A percentile compares a stretch with the other conserved stretches of the same genome.
phyloP scores from a whole-genome alignment of 2,329 filamentous ascomycete genomes.

The Pleomassaria siparia region DNA sequence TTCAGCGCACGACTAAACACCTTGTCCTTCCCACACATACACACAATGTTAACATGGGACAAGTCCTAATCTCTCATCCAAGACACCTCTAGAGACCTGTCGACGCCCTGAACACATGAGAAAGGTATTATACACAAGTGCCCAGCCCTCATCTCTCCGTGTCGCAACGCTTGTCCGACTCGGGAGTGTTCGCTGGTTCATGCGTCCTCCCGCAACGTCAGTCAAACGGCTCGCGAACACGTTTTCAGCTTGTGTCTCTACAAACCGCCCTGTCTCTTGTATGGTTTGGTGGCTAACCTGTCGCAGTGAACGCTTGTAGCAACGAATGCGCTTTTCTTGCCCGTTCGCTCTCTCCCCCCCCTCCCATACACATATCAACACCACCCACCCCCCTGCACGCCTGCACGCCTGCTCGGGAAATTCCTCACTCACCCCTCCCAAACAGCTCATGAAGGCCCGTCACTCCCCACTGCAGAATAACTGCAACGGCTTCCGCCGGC shows the following conservation, averaged over 20 bases:
- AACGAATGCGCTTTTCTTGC: conserved; percentile 31
- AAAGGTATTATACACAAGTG: conserved; percentile 35
- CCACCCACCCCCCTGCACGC: conserved; percentile 7
- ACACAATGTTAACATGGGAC: conserved; percentile 31
- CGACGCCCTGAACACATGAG: conserved; percentile 32
- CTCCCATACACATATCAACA: conserved; percentile 28
- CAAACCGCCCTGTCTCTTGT: conserved; percentile 40
- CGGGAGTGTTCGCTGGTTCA: conserved; percentile 33
- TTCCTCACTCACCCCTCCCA: neutral
- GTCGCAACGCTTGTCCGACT: conserved; percentile 36
- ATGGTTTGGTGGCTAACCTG: conserved; percentile 41
- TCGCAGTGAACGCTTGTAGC: conserved; percentile 38
- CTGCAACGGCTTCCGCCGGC: conserved; percentile 19
- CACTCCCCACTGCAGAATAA: conserved; percentile 25
- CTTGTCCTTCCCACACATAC: conserved; percentile 25
- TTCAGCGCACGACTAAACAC: conserved; percentile 30
- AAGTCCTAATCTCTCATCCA: conserved; percentile 29
- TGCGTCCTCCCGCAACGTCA: conserved; percentile 29
- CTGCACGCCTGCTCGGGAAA: conserved; percentile 5
- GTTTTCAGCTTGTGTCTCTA: conserved; percentile 41
- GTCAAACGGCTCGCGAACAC: conserved; percentile 42
- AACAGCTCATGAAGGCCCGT: conserved; percentile 29
- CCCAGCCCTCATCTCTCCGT: conserved; percentile 21
- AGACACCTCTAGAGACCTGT: conserved; percentile 17
- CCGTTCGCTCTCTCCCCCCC: too few relatives aligned